Evolutionary conservation across 1,139 yeast genomes (phyloP).

Genomic region (Sporopachydermia cereana): DNA sequence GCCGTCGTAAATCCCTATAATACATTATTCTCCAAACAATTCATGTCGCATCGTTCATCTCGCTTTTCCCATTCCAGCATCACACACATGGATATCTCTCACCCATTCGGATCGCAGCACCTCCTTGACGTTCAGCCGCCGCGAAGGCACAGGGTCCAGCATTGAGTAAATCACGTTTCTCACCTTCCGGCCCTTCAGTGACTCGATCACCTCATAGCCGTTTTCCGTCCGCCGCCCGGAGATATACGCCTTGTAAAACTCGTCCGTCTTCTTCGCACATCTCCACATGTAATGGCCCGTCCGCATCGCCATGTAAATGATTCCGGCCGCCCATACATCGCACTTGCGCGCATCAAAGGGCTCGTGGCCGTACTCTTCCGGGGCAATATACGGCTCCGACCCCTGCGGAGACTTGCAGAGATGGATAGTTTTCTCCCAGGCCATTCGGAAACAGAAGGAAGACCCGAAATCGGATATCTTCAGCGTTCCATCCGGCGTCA

Average conservation of each 20-base stretch:
- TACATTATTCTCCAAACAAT: neutral
- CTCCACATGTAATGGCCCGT: constrained; percentile 94
- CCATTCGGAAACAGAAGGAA: constrained; percentile 60
- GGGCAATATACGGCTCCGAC: constrained; percentile 90
- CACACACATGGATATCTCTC: constrained; percentile 70
- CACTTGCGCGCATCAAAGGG: constrained; percentile 87
- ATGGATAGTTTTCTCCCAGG: constrained; percentile 50
- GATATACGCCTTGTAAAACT: constrained; percentile 62
- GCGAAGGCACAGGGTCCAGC: constrained; percentile 74
- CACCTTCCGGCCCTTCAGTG: constrained; percentile 39
- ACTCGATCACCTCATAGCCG: constrained; percentile 88
- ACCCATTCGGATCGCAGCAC: constrained; percentile 94
- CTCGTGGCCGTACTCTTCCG: constrained; percentile 70
- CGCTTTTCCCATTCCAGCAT: constrained; percentile 37
- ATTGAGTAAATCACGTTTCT: constrained; percentile 87
- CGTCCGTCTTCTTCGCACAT: constrained; percentile 63
- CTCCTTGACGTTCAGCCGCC: constrained; percentile 84
- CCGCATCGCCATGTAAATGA: constrained; percentile 96
- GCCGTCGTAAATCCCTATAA: neutral
- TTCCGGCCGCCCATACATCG: constrained; percentile 96
- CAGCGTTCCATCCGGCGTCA: constrained; percentile 36
- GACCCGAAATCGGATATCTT: constrained; percentile 70
- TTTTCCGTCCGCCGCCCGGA: constrained; percentile 64
- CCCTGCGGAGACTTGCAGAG: constrained; percentile 55
- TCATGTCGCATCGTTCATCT: neutral